Evolutionary conservation across 2,329 filamentous ascomycete genomes (phyloP), one percentile per base, ranked within the genome.

Genomic region (Beauveria sp.): DNA sequence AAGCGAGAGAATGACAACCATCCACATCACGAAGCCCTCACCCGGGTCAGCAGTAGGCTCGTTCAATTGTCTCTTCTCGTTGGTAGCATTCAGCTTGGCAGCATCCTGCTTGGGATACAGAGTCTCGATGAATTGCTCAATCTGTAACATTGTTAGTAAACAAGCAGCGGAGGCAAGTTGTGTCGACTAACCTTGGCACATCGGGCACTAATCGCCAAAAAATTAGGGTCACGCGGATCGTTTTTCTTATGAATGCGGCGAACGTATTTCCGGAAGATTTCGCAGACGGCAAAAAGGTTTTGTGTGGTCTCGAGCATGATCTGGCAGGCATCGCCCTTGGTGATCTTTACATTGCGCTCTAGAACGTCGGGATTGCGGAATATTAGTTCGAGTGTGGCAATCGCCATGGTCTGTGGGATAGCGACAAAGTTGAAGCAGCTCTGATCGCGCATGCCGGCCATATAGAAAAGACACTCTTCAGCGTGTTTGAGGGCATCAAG

Each of bases 391-490:
- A 98, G 78, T 0, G 93, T 98, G 9, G 95, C 93, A 73, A 99
- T 97, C 58, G 93, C 95, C 95, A 99, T 99, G 66, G 87, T 81
- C 75, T 99, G 95, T 2, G 95, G 95, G 65, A 99, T 99, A 61
- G 93, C 93, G 53, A 92, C 92, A 74, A 99, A 99, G 82, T 99
- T 99, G 85, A 99, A 99, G 28, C 96, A 91, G 72, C 91, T 96
- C 78, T 99, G 95, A 72, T 99, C 95, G 67, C 88, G 88, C 65
- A 99, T 86, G 52, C 90, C 95, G 5, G 93, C 93, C 79, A 99
- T 91, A 78, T 98, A 99, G 79, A 93, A 93, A 97, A 99, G 77
- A 72, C 93, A 98, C 71, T 98, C 92, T 66, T 97, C 92, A 5
- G 85, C 89, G 67, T 96, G 90, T 70, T 87, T 86, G 49, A 99